phyloP scores from a whole-genome alignment of 2,329 filamentous ascomycete genomes.

The Onygenales sp. region DNA sequence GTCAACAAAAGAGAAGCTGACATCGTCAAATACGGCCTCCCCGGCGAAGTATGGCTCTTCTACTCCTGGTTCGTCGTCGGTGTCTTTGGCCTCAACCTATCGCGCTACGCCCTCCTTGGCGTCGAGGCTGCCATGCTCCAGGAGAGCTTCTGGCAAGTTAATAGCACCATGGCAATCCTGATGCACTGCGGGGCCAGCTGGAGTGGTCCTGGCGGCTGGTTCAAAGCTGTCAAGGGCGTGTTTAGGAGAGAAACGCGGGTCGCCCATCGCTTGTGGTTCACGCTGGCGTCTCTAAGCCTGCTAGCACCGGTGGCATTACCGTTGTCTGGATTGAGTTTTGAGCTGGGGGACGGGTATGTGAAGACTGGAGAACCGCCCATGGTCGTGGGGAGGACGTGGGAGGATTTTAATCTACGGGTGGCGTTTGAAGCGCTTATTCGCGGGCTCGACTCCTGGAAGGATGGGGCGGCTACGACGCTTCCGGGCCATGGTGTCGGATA shows the following conservation, averaged over 20 bases:
- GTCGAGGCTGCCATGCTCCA: constrained; percentile 12
- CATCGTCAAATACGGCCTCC: not conserved
- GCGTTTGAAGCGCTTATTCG: not conserved
- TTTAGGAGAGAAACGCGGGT: not conserved
- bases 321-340: constrained; percentile 7
- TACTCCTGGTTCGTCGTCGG: constrained; percentile 13
- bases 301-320: constrained; percentile 7
- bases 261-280: constrained; percentile 5
- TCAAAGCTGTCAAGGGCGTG: not conserved
- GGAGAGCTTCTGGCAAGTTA: constrained; percentile 3
- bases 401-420: not conserved
- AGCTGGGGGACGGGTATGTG: constrained; percentile 3
- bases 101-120: constrained; percentile 8
- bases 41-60: constrained; percentile 2
- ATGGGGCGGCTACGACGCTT: not conserved
- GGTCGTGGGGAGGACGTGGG: not conserved
- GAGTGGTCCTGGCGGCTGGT: constrained; percentile 5
- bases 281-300: constrained; percentile 4
- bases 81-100: constrained; percentile 9
- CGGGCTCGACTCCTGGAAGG: constrained; percentile 1
- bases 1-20: not conserved
- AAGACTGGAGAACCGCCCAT: not conserved
- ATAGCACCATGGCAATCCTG: constrained; percentile 6
- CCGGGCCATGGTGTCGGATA: constrained; percentile 5
- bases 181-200: constrained; percentile 7